Evolutionary conservation across 345 rosid species (phyloP).

Genomic region (Viola odorata): DNA sequence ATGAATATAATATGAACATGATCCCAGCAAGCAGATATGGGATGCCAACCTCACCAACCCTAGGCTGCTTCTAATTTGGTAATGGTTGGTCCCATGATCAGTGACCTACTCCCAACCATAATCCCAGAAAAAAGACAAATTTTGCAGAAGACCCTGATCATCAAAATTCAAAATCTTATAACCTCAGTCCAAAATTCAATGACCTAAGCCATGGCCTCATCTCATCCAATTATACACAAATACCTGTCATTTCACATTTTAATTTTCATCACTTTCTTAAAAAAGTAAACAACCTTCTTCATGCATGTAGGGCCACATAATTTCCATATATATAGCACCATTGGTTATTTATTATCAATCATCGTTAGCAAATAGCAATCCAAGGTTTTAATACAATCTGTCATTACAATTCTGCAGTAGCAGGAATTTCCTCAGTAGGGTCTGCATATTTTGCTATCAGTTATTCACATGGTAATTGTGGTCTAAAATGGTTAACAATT

Average conservation of each 20-base stretch:
- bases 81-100: slow-evolving; percentile 28
- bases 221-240: slow-evolving; percentile 9
- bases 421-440: background rate
- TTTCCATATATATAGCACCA: slow-evolving; percentile 19
- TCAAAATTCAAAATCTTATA: background rate
- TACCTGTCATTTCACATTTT: slow-evolving; percentile 12
- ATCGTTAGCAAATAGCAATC: background rate
- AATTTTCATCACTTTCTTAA: slow-evolving; percentile 10
- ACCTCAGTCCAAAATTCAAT: background rate
- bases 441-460: background rate
- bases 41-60: slow-evolving; percentile 57
- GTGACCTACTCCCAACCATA: slow-evolving; percentile 47
- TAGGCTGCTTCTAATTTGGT: background rate
- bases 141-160: background rate
- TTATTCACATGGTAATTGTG: slow-evolving; percentile 3
- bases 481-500: no score
- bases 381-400: slow-evolving; percentile 4
- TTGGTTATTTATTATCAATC: background rate
- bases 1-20: background rate
- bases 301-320: background rate
- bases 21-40: slow-evolving; percentile 23
- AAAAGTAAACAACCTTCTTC: slow-evolving; percentile 3
- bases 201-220: background rate
- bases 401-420: background rate
- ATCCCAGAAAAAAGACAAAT: background rate